These are phyloP conservation scores for Galerina marginata DNA, from an alignment of 768 basidiomycete genomes.

Conservation along the genomic window DNA sequence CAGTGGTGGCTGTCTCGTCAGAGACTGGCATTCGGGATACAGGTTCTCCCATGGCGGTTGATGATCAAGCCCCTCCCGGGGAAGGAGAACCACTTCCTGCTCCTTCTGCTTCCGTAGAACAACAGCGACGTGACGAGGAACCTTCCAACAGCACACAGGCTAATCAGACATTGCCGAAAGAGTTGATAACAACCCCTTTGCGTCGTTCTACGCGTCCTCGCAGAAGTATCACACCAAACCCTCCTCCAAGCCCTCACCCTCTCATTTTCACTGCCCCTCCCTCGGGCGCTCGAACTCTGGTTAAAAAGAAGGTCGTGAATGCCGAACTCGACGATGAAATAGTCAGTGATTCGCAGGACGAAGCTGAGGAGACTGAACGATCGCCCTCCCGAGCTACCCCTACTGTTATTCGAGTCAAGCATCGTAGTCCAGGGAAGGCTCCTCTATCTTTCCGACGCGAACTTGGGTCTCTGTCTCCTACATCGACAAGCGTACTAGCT, in stretches of 20 bases:
- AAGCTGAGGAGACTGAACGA: constrained; percentile 16
- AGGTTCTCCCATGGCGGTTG: constrained; percentile 12
- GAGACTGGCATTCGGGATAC: background rate
- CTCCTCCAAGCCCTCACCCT: constrained; percentile 14
- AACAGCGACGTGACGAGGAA: background rate
- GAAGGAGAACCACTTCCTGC: background rate
- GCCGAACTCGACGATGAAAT: constrained; percentile 19
- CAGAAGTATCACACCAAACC: constrained; percentile 37
- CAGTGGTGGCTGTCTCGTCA: background rate
- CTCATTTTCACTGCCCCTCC: constrained; percentile 15
- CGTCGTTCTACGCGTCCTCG: constrained; percentile 46
- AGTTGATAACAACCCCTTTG: constrained; percentile 31
- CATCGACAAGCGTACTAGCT: constrained; percentile 44
- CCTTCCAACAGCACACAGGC: background rate
- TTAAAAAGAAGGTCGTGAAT: constrained; percentile 22
- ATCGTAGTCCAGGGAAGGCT: constrained; percentile 25
- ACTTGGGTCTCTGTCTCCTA: constrained; percentile 65
- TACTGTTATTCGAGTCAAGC: constrained; percentile 21
- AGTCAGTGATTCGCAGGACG: constrained; percentile 27
- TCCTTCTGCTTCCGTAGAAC: background rate
- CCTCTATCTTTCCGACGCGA: constrained; percentile 39
- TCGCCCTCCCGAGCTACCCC: constrained; percentile 20
- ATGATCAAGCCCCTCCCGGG: background rate
- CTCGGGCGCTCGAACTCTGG: constrained; percentile 27
- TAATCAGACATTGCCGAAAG: background rate